Percentiles rank a stretch among this genome's conserved stretches.
Conservation (phyloP, 495 filamentous ascomycete species). For the Annulohypoxylon maeteangense region DNA sequence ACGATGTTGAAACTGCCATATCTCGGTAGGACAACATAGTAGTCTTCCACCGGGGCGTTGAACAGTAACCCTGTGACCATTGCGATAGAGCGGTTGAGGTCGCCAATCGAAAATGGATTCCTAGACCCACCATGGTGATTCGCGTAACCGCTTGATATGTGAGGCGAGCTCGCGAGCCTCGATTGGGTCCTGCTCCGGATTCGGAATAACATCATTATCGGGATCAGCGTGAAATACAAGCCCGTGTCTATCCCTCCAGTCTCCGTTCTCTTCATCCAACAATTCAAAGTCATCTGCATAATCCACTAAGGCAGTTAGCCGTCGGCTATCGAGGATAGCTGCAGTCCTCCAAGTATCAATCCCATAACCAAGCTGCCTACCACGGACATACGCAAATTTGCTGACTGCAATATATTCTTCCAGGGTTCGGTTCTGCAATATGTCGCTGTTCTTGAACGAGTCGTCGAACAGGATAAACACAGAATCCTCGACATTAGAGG, state of each 20-base stretch:
- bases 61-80: background rate
- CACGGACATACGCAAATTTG: background rate
- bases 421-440: background rate
- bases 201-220: background rate
- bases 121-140: conserved; percentile 9
- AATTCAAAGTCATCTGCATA: background rate
- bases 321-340: background rate
- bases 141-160: background rate
- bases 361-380: background rate
- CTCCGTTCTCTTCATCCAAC: background rate
- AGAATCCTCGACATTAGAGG: background rate
- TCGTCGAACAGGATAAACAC: background rate
- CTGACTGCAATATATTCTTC: background rate
- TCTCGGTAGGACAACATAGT: background rate
- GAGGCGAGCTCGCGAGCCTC: conserved; percentile 11
- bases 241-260: background rate
- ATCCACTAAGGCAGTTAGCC: background rate
- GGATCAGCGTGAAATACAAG: background rate
- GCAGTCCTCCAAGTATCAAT: conserved; percentile 1
- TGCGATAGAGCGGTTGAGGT: background rate
- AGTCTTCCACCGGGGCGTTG: background rate
- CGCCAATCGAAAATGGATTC: background rate
- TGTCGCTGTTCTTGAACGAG: background rate
- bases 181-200: background rate
- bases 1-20: conserved; percentile 30